phyloP scores from a whole-genome alignment of 495 filamentous ascomycete genomes.

The Penicillium steckii region DNA sequence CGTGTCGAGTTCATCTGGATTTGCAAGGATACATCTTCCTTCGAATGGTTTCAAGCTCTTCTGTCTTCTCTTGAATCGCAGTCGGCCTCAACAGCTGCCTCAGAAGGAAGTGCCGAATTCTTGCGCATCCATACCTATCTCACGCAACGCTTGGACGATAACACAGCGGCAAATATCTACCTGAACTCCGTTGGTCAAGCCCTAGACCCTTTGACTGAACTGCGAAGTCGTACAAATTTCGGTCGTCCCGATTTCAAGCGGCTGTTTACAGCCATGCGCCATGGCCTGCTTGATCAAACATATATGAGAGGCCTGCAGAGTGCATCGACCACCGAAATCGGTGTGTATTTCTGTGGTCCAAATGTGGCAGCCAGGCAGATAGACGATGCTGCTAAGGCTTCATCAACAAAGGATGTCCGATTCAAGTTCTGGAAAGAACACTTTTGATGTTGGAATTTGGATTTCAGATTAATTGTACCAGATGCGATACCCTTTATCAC shows the following conservation, averaged over 20 bases:
- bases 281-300: conserved; percentile 78
- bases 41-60: conserved; percentile 98
- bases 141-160: conserved; percentile 85
- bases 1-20: conserved; percentile 99
- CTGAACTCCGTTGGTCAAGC: conserved; percentile 87
- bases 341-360: conserved; percentile 97
- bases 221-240: conserved; percentile 89
- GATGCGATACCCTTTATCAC: conserved; percentile 3
- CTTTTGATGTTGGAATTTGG: conserved; percentile 37
- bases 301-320: conserved; percentile 79
- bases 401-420: conserved; percentile 71
- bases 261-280: conserved; percentile 80
- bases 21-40: conserved; percentile 92
- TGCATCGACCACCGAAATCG: conserved; percentile 74
- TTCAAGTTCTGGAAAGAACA: conserved; percentile 99
- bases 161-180: conserved; percentile 94
- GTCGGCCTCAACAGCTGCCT: conserved; percentile 63
- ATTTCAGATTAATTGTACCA: conserved; percentile 1
- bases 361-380: conserved; percentile 82
- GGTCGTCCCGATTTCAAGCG: conserved; percentile 87
- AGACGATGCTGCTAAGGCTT: conserved; percentile 69
- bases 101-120: conserved; percentile 76
- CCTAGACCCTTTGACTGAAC: conserved; percentile 87
- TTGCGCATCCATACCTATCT: conserved; percentile 97
- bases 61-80: conserved; percentile 91